Base-by-base conservation (phyloP, 208 protist genomes). In the Trypanosoma cruzi region DNA sequence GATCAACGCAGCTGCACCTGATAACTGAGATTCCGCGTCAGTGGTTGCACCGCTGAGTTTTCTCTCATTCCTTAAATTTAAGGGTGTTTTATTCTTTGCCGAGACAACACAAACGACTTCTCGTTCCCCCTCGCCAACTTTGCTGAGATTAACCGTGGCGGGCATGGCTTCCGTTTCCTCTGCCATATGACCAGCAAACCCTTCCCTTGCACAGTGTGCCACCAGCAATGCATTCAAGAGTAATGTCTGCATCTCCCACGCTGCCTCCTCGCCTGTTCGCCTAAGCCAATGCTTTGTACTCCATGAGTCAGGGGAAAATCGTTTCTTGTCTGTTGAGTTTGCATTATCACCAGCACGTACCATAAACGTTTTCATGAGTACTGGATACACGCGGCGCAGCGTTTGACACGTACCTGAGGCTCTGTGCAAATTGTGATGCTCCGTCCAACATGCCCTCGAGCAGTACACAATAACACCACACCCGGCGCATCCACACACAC, bases 381-480 rank as follows among this genome's bases (percentile, higher is more conserved):
- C 52, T 14, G 82, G 77, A 63, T 89, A 88, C 37, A 88, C 64
- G 0, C 64, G 56, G 24, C 86, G 82, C 24, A 88, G 75, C n/a
- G 81, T 68, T 18, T 61, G 62, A 46, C 86, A 92, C 65, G 83
- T 82, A 57, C 86, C 82, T 14, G 73, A 79, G 2, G 44, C 48
- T 37, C 64, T 63, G 57, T 92, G 86, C 57, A 64, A 55, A 10
- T 32, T 29, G 46, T 79, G 74, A 49, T 76, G 63, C 18, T 67
- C 73, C 14, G 36, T 56, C 82, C 77, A 87, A 62, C 86, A 92
- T 5, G 32, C 11, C 29, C 67, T 50, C 20, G 82, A 86, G 74
- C 86, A 92, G 80, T 84, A 92, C 50, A 77, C 74, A 34, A 85
- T 53, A 20, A 92, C 80, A 11, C 86, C 82, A 50, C 86, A 92